phyloP scores from a whole-genome alignment of 495 filamentous ascomycete genomes.

The Penicillium argentinense region DNA sequence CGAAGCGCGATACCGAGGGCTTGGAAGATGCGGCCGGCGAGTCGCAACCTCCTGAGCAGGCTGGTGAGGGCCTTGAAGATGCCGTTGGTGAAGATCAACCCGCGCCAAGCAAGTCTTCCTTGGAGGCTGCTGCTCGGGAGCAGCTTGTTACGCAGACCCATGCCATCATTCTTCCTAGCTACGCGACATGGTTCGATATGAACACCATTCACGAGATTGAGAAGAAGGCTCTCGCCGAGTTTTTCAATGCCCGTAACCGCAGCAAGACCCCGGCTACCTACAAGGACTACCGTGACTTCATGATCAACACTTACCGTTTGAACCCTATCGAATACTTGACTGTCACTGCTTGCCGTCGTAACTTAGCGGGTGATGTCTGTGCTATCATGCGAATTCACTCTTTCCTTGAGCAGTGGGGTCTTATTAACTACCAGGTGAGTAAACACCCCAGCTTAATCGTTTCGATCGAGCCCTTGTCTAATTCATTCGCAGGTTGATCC shows the following conservation, averaged over 20 bases:
- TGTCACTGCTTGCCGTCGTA: constrained; percentile 94
- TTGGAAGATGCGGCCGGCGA: constrained; percentile 43
- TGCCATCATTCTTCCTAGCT: constrained; percentile 91
- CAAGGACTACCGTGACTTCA: constrained; percentile 98
- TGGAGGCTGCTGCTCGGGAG: constrained; percentile 81
- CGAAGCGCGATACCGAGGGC: constrained; percentile 58
- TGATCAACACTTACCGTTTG: constrained; percentile 97
- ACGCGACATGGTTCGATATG: constrained; percentile 99
- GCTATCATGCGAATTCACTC: constrained; percentile 98
- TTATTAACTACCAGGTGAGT: constrained; percentile 95
- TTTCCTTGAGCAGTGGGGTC: constrained; percentile 98
- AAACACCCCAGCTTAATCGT: background rate
- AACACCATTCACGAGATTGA: constrained; percentile 83
- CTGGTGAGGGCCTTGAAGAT: constrained; percentile 39
- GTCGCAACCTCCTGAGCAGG: constrained; percentile 23
- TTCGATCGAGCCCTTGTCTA: background rate
- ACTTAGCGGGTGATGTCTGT: constrained; percentile 95
- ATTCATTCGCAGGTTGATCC: constrained; percentile 74
- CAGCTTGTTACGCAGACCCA: constrained; percentile 92
- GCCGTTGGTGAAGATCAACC: constrained; percentile 46
- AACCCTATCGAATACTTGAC: constrained; percentile 96
- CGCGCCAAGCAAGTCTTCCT: constrained; percentile 68
- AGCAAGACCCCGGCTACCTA: constrained; percentile 98
- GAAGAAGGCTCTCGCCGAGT: constrained; percentile 89
- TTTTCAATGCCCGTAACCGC: constrained; percentile 96